Conservation (phyloP, 2,329 filamentous ascomycete species). For the Thermothelomyces thermophilus region DNA sequence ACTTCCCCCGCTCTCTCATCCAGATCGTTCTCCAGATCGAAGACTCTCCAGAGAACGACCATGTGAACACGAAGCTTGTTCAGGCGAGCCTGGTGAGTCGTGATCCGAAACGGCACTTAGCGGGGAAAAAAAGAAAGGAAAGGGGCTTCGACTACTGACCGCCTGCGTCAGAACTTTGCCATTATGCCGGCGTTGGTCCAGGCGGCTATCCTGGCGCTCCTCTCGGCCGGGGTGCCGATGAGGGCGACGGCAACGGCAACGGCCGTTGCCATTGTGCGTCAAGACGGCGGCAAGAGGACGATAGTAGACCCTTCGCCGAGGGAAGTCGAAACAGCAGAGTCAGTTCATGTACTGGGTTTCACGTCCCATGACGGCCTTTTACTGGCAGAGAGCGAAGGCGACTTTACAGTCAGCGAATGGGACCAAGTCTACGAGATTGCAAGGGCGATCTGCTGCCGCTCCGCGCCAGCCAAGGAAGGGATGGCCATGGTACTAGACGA, state of each 20-base stretch:
- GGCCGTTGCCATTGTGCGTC: constrained; percentile 51
- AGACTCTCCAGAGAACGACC: constrained; percentile 61
- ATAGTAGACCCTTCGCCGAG: constrained; percentile 56
- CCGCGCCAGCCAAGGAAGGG: constrained; percentile 32
- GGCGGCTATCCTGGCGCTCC: constrained; percentile 66
- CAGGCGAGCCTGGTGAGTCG: constrained; percentile 53
- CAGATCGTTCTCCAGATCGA: constrained; percentile 77
- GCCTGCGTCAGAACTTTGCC: constrained; percentile 56
- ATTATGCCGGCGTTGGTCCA: constrained; percentile 79
- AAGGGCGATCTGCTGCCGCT: constrained; percentile 54
- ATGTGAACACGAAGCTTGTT: constrained; percentile 52
- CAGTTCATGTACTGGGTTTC: constrained; percentile 78
- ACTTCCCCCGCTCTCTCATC: constrained; percentile 70
- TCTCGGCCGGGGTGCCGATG: constrained; percentile 78
- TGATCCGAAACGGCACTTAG: background rate
- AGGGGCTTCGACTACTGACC: constrained; percentile 17
- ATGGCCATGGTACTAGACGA: constrained; percentile 42
- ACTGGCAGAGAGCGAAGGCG: constrained; percentile 73
- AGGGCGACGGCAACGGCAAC: constrained; percentile 63
- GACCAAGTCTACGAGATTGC: constrained; percentile 61
- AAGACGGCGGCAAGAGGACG: constrained; percentile 37
- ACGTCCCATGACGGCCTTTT: constrained; percentile 67
- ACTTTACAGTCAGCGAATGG: constrained; percentile 72
- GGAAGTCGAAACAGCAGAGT: constrained; percentile 56
- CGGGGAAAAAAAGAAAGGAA: background rate